Base-by-base conservation (phyloP, 2,329 filamentous ascomycete species). In the Cyclaneusma minus region DNA sequence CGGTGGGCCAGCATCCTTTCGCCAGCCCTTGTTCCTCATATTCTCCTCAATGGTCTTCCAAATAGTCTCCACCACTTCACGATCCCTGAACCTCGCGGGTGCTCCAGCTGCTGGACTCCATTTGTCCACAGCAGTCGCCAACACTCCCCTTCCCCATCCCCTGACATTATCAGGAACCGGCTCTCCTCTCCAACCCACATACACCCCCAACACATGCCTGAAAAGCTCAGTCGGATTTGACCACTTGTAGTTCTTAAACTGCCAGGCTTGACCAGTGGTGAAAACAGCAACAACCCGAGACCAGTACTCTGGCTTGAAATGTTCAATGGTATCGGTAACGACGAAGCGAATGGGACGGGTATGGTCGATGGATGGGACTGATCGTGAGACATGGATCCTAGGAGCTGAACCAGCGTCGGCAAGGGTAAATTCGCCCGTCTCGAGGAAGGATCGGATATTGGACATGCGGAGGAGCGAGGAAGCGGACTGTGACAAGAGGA, bases 301-400 rank as follows among this genome's bases (percentile, higher is more conserved):
- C 89, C 89, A 98, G 60, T 95, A 94, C 48, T 95, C 85, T 0
- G 89, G 89, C 51, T 93, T 92, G 66, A 98, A 98, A 50, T 89
- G 79, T 47, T 91, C 77, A 0, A 85, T 80, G 11, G 76, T 78
- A 50, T 98, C 89, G 28, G 95, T 87, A 20, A 98, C 72, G 47
- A 95, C 91, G 60, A 98, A 98, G 24, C 85, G 81, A 45, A 89
- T 71, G 1, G 83, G 76, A 10, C 77, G 72, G 28, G 61, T 57
- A 3, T 76, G 59, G 44, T 82, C 72, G 38, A 89, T 64, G 21
- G 62, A 58, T 29, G 77, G 80, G 39, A 95, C 66, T 11, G 66
- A 55, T 22, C 89, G 84, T 34, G 72, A 74, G 36, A 94, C 75
- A 48, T 93, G 80, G 30, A 95, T 68, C 58, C 94, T 84, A 40